phyloP scores from a whole-genome alignment of 2,329 filamentous ascomycete genomes.

The Passalora sequoiae region DNA sequence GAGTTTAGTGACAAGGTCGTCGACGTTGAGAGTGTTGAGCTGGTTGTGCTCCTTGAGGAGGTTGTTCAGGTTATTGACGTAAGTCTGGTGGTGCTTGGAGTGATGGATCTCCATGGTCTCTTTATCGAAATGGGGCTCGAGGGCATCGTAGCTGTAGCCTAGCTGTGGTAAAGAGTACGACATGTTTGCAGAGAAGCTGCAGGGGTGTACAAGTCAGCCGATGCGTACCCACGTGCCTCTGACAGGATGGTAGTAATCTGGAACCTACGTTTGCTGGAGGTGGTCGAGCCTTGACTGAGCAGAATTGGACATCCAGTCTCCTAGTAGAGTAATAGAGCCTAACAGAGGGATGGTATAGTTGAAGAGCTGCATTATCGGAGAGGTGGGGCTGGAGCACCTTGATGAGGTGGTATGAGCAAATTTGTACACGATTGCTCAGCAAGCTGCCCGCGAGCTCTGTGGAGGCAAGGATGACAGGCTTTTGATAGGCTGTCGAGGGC shows the following conservation, averaged over 20 bases:
- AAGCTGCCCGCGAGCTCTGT: slow-evolving; percentile 4
- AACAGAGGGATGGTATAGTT: slow-evolving; percentile 26
- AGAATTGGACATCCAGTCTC: slow-evolving; percentile 25
- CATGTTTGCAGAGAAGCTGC: slow-evolving; percentile 18
- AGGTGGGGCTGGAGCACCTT: slow-evolving; percentile 16
- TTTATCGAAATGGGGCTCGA: slow-evolving; percentile 67
- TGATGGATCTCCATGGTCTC: slow-evolving; percentile 82
- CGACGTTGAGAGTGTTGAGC: slow-evolving; percentile 45
- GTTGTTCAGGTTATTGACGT: slow-evolving; percentile 69
- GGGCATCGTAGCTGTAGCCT: slow-evolving; percentile 48
- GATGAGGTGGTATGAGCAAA: slow-evolving; percentile 22
- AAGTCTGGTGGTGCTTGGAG: slow-evolving; percentile 72
- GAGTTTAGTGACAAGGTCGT: slow-evolving; percentile 45
- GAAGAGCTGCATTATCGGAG: slow-evolving; percentile 23
- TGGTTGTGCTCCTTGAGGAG: slow-evolving; percentile 55
- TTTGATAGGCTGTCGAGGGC: not conserved
- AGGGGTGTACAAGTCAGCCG: slow-evolving; percentile 1
- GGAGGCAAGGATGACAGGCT: not conserved
- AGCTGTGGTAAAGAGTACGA: slow-evolving; percentile 30
- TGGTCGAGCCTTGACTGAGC: slow-evolving; percentile 26
- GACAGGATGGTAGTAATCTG: not conserved
- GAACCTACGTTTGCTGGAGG: slow-evolving; percentile 20
- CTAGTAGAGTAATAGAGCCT: slow-evolving; percentile 10
- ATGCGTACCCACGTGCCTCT: not conserved
- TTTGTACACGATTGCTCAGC: slow-evolving; percentile 10